Percentiles rank a stretch among this genome's conserved stretches.
phyloP scores from a whole-genome alignment of 2,329 filamentous ascomycete species.

The Catunica adiposa region DNA sequence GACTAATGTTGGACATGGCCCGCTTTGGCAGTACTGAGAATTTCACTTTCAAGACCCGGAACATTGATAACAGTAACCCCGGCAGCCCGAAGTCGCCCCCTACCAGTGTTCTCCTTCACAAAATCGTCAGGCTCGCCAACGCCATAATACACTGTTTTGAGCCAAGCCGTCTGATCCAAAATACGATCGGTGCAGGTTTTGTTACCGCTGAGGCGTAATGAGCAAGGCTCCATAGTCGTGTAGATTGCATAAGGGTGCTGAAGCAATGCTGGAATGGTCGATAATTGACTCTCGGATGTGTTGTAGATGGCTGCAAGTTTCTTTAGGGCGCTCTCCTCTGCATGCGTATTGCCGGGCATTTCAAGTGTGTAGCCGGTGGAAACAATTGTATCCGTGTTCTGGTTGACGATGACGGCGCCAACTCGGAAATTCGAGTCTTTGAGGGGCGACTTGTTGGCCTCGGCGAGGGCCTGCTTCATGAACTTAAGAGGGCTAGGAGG shows the following conservation, averaged over 20 bases:
- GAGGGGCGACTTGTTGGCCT: constrained; percentile 38
- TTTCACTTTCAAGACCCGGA: constrained; percentile 60
- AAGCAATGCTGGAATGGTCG: constrained; percentile 23
- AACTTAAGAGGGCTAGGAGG: background rate
- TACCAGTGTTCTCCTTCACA: constrained; percentile 65
- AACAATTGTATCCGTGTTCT: constrained; percentile 41
- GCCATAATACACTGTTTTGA: constrained; percentile 70
- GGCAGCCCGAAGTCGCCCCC: constrained; percentile 48
- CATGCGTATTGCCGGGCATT: constrained; percentile 82
- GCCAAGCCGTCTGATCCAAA: constrained; percentile 40
- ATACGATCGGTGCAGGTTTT: constrained; percentile 66
- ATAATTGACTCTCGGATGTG: constrained; percentile 31
- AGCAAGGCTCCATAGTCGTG: constrained; percentile 85
- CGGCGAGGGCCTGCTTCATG: constrained; percentile 8
- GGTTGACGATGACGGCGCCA: constrained; percentile 66
- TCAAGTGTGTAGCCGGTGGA: constrained; percentile 84
- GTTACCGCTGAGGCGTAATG: constrained; percentile 56
- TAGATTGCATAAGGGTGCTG: constrained; percentile 41
- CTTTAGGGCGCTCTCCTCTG: constrained; percentile 77
- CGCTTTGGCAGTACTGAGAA: constrained; percentile 64
- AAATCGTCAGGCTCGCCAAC: constrained; percentile 84
- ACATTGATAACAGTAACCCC: constrained; percentile 63
- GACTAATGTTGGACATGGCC: constrained; percentile 39
- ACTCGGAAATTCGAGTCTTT: constrained; percentile 88
- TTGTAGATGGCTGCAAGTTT: constrained; percentile 39